Conservation (phyloP, 1,284 basidiomycete species). For the Inonotus obliquus region DNA sequence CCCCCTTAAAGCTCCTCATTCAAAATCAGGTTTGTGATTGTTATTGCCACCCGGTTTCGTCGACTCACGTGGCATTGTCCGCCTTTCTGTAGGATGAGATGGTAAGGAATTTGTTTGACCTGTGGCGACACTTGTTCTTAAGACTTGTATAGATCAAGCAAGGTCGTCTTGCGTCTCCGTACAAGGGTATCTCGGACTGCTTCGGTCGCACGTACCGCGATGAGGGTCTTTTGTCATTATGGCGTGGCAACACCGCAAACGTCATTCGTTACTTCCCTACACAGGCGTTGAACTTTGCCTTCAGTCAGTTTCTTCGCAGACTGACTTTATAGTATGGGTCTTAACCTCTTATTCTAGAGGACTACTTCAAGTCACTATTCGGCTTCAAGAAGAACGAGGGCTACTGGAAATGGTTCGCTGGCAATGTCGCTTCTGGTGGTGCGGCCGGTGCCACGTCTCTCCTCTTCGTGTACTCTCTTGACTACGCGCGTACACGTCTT, state of each 20-base stretch:
- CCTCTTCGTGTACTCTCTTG: constrained; percentile 96
- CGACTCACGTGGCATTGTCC: background rate
- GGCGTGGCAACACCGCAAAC: constrained; percentile 97
- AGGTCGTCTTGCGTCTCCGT: constrained; percentile 86
- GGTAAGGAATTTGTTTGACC: constrained; percentile 38
- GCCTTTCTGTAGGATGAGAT: constrained; percentile 63
- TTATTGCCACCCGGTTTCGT: background rate
- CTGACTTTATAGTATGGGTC: constrained; percentile 11
- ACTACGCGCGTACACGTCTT: constrained; percentile 96
- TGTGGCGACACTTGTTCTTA: constrained; percentile 23
- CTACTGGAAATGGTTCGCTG: constrained; percentile 88
- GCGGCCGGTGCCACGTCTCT: constrained; percentile 94
- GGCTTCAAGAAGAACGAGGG: constrained; percentile 88
- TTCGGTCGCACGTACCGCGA: constrained; percentile 84
- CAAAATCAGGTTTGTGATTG: constrained; percentile 74
- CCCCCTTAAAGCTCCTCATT: constrained; percentile 65
- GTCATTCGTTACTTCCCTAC: constrained; percentile 99
- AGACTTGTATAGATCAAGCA: constrained; percentile 77
- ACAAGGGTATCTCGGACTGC: constrained; percentile 92
- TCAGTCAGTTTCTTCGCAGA: constrained; percentile 58
- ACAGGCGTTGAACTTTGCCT: constrained; percentile 93
- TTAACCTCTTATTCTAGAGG: constrained; percentile 51
- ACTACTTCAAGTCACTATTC: constrained; percentile 94
- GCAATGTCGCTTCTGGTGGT: constrained; percentile 96
- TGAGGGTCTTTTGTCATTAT: constrained; percentile 88